These are phyloP conservation scores for Euphorbia pulcherrima DNA, from an alignment of 345 rosid genomes.

Conservation along the genomic window DNA sequence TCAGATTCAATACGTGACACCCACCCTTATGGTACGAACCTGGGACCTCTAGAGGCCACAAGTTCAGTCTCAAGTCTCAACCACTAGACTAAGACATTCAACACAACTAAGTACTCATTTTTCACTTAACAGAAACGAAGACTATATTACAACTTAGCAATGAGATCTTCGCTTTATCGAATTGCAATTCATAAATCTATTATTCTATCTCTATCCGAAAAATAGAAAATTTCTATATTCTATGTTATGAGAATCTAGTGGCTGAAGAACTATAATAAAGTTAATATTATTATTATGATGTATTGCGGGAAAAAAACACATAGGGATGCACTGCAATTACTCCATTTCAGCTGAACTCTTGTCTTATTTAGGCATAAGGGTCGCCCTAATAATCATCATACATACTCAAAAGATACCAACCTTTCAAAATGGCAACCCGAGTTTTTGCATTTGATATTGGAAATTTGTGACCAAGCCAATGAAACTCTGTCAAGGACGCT, in stretches of 20 bases:
- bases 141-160: neutral
- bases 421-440: conserved; percentile 88
- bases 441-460: conserved; percentile 93
- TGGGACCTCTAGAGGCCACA: no score
- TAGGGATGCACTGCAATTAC: neutral
- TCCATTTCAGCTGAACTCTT: neutral
- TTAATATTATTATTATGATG: neutral
- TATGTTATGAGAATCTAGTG: neutral
- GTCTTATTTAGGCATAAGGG: neutral
- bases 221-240: neutral
- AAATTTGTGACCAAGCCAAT: conserved; percentile 91
- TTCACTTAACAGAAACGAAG: neutral
- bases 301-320: neutral
- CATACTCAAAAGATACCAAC: conserved; percentile 29
- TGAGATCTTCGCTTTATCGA: neutral
- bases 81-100: no score
- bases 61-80: no score
- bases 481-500: conserved; percentile 89
- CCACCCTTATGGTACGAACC: no score
- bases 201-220: neutral
- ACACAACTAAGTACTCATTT: neutral
- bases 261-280: neutral
- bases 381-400: neutral
- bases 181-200: neutral
- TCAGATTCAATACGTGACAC: no score